Evolutionary conservation across 2,329 filamentous ascomycete species (phyloP), one percentile per base, ranked within the genome.

Genomic region (Neodidymelliopsis sp.): DNA sequence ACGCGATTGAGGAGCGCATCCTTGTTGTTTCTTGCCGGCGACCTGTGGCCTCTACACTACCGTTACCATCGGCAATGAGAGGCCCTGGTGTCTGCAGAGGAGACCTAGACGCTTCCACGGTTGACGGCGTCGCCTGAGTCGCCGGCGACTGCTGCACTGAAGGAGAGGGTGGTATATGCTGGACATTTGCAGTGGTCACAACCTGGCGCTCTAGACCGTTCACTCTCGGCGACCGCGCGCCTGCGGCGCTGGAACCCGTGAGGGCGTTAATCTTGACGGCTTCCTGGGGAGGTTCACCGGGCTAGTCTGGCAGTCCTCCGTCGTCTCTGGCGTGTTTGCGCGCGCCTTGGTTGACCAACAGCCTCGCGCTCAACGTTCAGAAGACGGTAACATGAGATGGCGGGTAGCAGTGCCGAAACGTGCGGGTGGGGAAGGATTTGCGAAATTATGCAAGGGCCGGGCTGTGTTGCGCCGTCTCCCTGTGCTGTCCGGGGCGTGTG

Each of bases 1-100:
- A 94, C 36, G 90, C 89, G 67, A 93, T 90, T 65, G 87, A 90
- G 35, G 89, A 91, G 60, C 90, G 83, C 83, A 91, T 88, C 48
- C 75, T 71, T 49, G 56, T 52, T 49, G 65, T 62, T 38, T 66
- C 59, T 35, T 59, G 44, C 18, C 56, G 54, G 48, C 54, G 53
- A 45, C 41, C 52, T 15, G 45, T 44, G 35, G 49, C 60, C 40
- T 67, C 60, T 44, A 46, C 54, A 49, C 49, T 49, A 38, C 54
- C 51, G 42, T 52, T 52, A 41, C 28, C 25, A 23, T 36, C 35
- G 43, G 65, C 46, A 36, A 55, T 50, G 28, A 65, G 54, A 53
- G 60, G 60, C 36, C 58, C 54, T 20, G 63, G 59, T 20, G 62
- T 63, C 30, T 62, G 49, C 44, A 56, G 49, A n/a, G 67, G 68